Conservation (phyloP, 2,329 filamentous ascomycete genomes). For the Fusarium goolgardi region DNA sequence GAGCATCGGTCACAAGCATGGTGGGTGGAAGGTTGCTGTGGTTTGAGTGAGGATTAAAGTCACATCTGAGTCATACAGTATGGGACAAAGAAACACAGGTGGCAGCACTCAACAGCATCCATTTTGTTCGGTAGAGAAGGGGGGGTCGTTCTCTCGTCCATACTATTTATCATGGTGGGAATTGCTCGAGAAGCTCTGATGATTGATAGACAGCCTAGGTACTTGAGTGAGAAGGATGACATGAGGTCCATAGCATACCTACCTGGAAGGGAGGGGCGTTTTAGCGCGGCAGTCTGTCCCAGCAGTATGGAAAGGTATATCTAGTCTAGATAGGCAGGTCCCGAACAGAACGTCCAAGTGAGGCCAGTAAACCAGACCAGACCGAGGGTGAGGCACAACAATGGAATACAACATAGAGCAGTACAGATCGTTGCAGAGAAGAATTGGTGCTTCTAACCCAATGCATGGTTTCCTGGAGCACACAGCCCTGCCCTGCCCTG, state of each 20-base stretch:
- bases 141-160: not conserved
- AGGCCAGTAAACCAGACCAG: not conserved
- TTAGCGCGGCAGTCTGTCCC: slow-evolving; percentile 35
- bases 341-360: not conserved
- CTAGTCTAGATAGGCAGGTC: not conserved
- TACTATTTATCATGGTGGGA: not conserved
- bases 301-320: slow-evolving; percentile 36
- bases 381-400: slow-evolving; percentile 10
- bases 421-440: not conserved
- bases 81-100: not conserved
- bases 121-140: not conserved
- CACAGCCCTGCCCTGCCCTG: slow-evolving; percentile 1
- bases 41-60: slow-evolving; percentile 6
- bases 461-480: not conserved
- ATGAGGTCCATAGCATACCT: not conserved
- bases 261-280: slow-evolving; percentile 1
- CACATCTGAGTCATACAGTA: not conserved
- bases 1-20: slow-evolving; percentile 22
- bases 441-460: not conserved
- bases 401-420: slow-evolving; percentile 12
- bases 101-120: not conserved
- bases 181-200: not conserved
- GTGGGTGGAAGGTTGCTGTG: slow-evolving; percentile 7
- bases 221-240: not conserved
- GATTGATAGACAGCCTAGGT: not conserved